A percentile compares a stretch with the other conserved stretches of the same genome.
Conservation (phyloP, 805 yeast genomes). For the Starmerella stigmatis region DNA sequence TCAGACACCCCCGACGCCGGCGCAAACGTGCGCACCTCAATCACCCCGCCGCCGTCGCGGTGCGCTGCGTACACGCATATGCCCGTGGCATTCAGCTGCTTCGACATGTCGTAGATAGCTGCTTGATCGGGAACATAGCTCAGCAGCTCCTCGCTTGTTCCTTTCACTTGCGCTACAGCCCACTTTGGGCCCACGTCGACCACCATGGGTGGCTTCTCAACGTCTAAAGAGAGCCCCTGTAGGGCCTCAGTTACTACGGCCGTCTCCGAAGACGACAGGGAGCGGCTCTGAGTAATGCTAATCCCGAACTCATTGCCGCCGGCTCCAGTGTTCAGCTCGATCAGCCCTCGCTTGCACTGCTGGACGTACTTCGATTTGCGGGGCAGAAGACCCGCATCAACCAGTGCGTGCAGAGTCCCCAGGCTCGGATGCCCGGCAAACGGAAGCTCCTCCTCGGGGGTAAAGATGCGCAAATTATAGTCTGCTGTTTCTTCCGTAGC, state of each 20-base stretch:
- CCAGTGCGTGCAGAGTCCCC: conserved; percentile 31
- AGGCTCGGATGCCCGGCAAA: conserved; percentile 60
- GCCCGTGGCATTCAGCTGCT: conserved; percentile 8
- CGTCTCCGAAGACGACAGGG: background rate
- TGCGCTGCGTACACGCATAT: conserved; percentile 11
- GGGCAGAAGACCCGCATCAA: conserved; percentile 12
- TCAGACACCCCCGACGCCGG: conserved; percentile 12
- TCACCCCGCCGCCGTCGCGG: background rate
- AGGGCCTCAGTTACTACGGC: background rate
- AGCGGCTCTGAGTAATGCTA: background rate
- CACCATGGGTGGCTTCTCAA: background rate
- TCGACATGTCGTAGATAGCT: background rate
- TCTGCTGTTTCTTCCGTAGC: conserved; percentile 36
- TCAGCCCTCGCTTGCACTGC: conserved; percentile 21
- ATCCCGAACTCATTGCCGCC: conserved; percentile 10
- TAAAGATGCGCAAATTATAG: conserved; percentile 43
- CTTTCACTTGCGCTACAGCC: conserved; percentile 9
- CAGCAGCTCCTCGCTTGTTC: conserved; percentile 4
- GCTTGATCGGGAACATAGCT: conserved; percentile 1
- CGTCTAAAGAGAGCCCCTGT: background rate
- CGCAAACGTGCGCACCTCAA: conserved; percentile 21
- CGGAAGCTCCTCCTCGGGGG: conserved; percentile 40
- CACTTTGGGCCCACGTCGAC: conserved; percentile 18
- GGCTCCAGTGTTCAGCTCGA: conserved; percentile 38
- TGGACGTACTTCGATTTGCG: conserved; percentile 18